Evolutionary conservation across 2,329 filamentous ascomycete species (phyloP), one percentile per base, ranked within the genome.

Genomic region (Pseudonectria buxi): DNA sequence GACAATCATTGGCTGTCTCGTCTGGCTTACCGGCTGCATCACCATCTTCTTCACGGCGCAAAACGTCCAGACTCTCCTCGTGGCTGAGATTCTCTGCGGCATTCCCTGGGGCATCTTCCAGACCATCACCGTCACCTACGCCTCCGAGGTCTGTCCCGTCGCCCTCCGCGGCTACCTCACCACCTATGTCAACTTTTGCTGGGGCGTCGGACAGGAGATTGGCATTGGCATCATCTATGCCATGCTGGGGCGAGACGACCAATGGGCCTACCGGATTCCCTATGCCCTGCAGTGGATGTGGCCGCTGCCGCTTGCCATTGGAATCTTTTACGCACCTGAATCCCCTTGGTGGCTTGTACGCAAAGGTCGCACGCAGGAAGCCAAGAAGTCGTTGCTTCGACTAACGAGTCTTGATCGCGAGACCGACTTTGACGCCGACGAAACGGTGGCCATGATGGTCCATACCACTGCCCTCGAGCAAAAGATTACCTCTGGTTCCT

Each of bases 281-380:
- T 72, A 67, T 38, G 67, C 60, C 0, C 40, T 71, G 10, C 67
- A 72, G 49, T 72, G 69, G 69, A 44, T 63, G 3, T 72, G 66
- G 61, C 65, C 67, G 0, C 50, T 66, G 0, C 64, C 65, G 0
- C 56, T 72, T 4, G 51, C 68, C 3, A 36, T 67, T 0, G 62
- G 56, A n/a, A 59, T 65, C 4, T 43, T 58, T 5, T 59, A 69
- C 24, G 65, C 66, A 2, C 69, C 69, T 0, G 69, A 72, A 43
- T 69, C 64, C 2, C 69, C 69, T 0, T 72, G 69, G 66, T 71
- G 65, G 63, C 54, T 68, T 3, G 62, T 71, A 12, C 59, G 65
- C 10, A 53, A 56, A 14, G 60, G 57, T 7, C 54, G 55, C 7
- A 33, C 57, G 7, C 56, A 58, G 1, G 57, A 60, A 6, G 65